phyloP scores from a whole-genome alignment of 1,284 basidiomycete species.

The Fomitiporia mediterranea region DNA sequence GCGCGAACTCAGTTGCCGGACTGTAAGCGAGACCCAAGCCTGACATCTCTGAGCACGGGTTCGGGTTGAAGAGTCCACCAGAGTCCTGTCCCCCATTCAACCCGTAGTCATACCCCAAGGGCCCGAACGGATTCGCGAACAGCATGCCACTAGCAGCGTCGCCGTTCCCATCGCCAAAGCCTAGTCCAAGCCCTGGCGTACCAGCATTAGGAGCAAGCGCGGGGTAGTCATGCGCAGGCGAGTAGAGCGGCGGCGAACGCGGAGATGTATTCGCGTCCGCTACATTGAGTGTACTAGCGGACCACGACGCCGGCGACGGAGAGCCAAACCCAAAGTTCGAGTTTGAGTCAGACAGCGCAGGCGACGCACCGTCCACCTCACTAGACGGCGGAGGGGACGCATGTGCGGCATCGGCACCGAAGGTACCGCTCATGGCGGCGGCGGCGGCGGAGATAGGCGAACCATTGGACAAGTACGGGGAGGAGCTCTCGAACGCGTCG shows the following conservation, averaged over 20 bases:
- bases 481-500: constrained; percentile 1
- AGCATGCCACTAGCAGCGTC: neutral
- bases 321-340: constrained; percentile 7
- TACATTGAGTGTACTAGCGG: neutral
- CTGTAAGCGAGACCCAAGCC: neutral
- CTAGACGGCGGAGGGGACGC: constrained; percentile 9
- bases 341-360: constrained; percentile 8
- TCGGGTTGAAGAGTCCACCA: neutral
- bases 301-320: constrained; percentile 4
- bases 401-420: neutral
- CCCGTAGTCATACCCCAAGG: neutral
- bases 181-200: neutral
- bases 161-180: neutral
- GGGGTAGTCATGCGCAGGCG: constrained; percentile 1
- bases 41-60: neutral
- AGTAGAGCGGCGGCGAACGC: constrained; percentile 1
- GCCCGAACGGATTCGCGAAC: neutral
- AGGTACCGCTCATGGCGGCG: neutral
- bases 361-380: constrained; percentile 7
- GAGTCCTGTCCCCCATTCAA: neutral
- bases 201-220: neutral
- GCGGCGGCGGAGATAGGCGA: neutral
- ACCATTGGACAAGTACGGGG: constrained; percentile 1
- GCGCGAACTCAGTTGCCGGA: neutral
- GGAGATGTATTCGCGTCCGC: neutral